Evolutionary conservation across 2,329 filamentous ascomycete genomes (phyloP).

Genomic region (Fusarium sp.): DNA sequence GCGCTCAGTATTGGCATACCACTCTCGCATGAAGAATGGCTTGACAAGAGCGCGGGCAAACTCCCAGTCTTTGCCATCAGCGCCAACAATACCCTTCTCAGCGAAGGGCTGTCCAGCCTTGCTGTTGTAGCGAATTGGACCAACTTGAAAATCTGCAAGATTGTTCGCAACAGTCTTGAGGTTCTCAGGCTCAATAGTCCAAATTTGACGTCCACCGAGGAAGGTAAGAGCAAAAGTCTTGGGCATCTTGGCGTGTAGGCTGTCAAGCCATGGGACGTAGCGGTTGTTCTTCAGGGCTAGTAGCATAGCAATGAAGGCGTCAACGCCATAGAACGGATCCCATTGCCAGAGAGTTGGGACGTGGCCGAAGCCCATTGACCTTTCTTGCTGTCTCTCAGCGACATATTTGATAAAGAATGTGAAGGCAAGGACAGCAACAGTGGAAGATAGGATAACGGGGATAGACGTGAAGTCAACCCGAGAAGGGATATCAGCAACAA

Average conservation of each 20-base stretch:
- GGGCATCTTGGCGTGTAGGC: not conserved
- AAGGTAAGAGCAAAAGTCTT: constrained; percentile 3
- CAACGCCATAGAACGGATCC: constrained; percentile 4
- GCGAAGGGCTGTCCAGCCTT: constrained; percentile 7
- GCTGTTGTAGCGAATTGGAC: constrained; percentile 1
- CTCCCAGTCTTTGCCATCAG: constrained; percentile 9
- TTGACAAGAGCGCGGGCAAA: not conserved
- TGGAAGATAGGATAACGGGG: not conserved
- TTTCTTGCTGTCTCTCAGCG: not conserved
- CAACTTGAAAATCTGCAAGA: not conserved
- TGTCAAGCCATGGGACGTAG: constrained; percentile 1
- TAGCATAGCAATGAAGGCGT: not conserved
- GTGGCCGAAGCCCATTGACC: not conserved
- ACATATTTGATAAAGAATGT: not conserved
- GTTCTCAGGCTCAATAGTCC: constrained; percentile 4
- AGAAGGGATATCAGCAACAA: not conserved
- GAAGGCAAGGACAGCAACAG: not conserved
- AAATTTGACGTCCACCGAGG: constrained; percentile 2
- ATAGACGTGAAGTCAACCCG: not conserved
- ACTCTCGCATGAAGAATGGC: constrained; percentile 4
- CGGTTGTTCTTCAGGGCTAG: constrained; percentile 4
- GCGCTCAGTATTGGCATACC: not conserved
- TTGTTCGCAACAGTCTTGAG: not conserved
- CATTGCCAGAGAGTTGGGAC: not conserved
- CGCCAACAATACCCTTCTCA: not conserved